Evolutionary conservation across 2,329 filamentous ascomycete species (phyloP).

Genomic region (Microdochium paspali): DNA sequence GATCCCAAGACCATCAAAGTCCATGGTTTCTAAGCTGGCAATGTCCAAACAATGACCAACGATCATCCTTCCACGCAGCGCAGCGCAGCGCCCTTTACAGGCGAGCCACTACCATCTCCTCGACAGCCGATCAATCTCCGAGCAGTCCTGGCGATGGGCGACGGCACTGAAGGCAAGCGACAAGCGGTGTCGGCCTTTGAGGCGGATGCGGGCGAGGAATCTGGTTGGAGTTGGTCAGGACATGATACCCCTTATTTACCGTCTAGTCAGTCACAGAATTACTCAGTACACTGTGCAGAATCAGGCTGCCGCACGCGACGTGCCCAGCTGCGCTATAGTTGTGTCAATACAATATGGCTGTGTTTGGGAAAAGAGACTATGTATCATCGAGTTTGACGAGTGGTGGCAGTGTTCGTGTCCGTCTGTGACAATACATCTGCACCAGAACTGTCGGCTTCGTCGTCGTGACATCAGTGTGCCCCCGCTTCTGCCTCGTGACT

Average conservation of each 20-base stretch:
- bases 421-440: too few relatives aligned
- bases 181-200: slow-evolving; percentile 7
- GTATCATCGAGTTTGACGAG: too few relatives aligned
- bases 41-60: slow-evolving; percentile 14
- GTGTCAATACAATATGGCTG: slow-evolving; percentile 6
- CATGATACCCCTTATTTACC: slow-evolving; percentile 22
- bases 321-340: slow-evolving; percentile 7
- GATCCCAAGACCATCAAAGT: slow-evolving; percentile 95
- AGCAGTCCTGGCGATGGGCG: slow-evolving; percentile 7
- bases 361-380: slow-evolving; percentile 4
- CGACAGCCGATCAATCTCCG: slow-evolving; percentile 6
- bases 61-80: not conserved
- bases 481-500: too few relatives aligned
- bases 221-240: slow-evolving; percentile 19
- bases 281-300: not conserved
- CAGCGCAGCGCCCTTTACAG: slow-evolving; percentile 7
- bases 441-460: too few relatives aligned
- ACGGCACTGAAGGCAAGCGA: slow-evolving; percentile 11
- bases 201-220: slow-evolving; percentile 19
- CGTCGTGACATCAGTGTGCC: too few relatives aligned
- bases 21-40: slow-evolving; percentile 52
- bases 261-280: slow-evolving; percentile 7
- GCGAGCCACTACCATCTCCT: slow-evolving; percentile 8
- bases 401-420: too few relatives aligned
- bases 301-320: not conserved